Evolutionary conservation across 768 basidiomycete genomes (phyloP).

Genomic region (Pisolithus orientalis): DNA sequence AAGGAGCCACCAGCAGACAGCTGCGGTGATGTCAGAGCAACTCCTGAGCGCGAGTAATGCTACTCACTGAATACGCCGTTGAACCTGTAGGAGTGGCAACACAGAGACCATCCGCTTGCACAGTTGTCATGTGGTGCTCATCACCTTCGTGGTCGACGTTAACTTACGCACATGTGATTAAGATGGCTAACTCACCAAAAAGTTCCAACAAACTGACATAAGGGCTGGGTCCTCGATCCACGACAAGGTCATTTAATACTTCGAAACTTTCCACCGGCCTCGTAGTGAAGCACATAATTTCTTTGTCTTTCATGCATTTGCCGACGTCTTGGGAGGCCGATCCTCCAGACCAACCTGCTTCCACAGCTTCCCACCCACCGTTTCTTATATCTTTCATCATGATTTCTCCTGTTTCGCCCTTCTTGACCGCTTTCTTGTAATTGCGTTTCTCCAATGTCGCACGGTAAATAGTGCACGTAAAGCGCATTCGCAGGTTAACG

Average conservation of each 20-base stretch:
- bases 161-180: constrained; percentile 1
- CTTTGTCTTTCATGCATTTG: constrained; percentile 72
- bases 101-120: constrained; percentile 94
- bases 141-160: constrained; percentile 56
- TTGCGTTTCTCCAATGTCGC: constrained; percentile 72
- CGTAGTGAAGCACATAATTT: constrained; percentile 97
- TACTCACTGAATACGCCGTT: constrained; percentile 90
- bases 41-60: not conserved
- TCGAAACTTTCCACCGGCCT: constrained; percentile 94
- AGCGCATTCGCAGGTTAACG: constrained; percentile 97
- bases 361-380: constrained; percentile 94
- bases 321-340: constrained; percentile 38
- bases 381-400: constrained; percentile 90
- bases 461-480: constrained; percentile 97
- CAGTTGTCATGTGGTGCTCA: constrained; percentile 98
- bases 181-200: constrained; percentile 61
- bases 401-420: constrained; percentile 91
- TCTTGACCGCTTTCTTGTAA: constrained; percentile 80
- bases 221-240: constrained; percentile 96
- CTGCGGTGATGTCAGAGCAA: constrained; percentile 26
- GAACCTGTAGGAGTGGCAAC: constrained; percentile 97
- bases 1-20: constrained; percentile 97
- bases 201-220: constrained; percentile 94
- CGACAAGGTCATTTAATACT: constrained; percentile 92
- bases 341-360: constrained; percentile 60